Percentiles rank a stretch among this genome's conserved stretches.
phyloP scores from a whole-genome alignment of 148 eudicot species.

The Oxyria digyna region DNA sequence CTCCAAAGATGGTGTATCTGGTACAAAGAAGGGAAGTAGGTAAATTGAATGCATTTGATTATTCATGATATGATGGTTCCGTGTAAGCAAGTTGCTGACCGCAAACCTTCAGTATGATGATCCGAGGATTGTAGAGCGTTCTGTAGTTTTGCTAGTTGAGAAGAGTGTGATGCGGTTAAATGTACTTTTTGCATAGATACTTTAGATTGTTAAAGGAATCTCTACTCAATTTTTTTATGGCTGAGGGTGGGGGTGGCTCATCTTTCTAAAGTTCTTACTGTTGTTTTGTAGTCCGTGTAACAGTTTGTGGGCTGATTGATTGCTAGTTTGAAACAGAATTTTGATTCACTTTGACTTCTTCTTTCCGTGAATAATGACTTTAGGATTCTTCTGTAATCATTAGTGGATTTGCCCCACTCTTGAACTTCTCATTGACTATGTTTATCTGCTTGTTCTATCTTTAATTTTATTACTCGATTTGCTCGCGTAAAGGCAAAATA shows the following conservation, averaged over 20 bases:
- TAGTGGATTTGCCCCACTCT: neutral
- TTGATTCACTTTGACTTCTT: neutral
- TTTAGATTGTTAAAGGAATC: neutral
- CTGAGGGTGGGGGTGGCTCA: neutral
- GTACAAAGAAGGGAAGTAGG: slow-evolving; percentile 99
- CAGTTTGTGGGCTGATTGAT: neutral
- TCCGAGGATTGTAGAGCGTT: neutral
- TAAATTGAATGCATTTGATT: slow-evolving; percentile 77
- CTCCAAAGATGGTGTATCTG: slow-evolving; percentile 99
- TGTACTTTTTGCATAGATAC: neutral
- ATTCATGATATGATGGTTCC: slow-evolving; percentile 50
- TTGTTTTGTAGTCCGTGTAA: neutral
- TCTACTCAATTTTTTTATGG: neutral
- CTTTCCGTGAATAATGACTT: neutral
- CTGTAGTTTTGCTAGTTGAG: neutral
- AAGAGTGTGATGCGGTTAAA: neutral
- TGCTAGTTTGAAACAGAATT: neutral
- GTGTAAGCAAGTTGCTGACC: slow-evolving; percentile 27
- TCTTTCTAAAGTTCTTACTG: neutral
- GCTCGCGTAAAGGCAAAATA: neutral
- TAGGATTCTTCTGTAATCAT: neutral
- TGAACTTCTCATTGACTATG: neutral
- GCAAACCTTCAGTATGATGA: neutral
- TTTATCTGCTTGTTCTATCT: neutral
- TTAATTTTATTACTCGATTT: neutral